A percentile compares a stretch with the other conserved stretches of the same genome.
Conservation (phyloP, 2,329 filamentous ascomycete species). For the Fusarium burgessii region DNA sequence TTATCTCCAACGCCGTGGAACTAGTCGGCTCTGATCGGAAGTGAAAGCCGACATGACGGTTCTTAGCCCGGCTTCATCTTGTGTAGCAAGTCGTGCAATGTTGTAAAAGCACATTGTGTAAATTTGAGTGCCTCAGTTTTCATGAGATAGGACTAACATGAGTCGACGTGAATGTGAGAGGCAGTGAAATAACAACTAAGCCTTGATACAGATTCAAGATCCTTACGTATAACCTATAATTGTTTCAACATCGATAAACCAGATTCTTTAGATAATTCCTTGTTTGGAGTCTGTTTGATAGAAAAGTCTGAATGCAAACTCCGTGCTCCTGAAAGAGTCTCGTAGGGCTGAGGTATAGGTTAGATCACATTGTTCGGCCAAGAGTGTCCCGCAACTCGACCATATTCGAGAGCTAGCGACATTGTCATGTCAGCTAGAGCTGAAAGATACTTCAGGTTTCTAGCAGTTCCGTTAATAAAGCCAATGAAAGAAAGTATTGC, state of each 20-base stretch:
- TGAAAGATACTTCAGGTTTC: fast-evolving
- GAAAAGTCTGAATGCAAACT: neutral
- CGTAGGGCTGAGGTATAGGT: neutral
- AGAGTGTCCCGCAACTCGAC: neutral
- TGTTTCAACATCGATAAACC: too few species aligned
- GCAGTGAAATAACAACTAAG: too few species aligned
- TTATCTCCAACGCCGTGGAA: constrained; percentile 50
- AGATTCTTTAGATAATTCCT: too few species aligned
- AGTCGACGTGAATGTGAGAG: neutral
- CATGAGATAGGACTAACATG: too few species aligned
- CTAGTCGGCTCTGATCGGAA: constrained; percentile 21
- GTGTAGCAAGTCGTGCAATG: neutral
- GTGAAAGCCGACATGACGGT: neutral
- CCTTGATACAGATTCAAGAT: too few species aligned
- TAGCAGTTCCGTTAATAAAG: too few species aligned
- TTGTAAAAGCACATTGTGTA: neutral
- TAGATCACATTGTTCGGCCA: neutral
- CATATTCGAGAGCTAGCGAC: neutral
- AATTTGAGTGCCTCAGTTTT: fast-evolving
- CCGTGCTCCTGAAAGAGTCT: too few species aligned
- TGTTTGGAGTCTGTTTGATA: too few species aligned
- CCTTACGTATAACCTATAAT: too few species aligned
- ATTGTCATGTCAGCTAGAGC: neutral
- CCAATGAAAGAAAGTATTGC: neutral
- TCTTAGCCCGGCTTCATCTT: constrained; percentile 53